These are phyloP conservation scores for Colletotrichum liriopes DNA, from an alignment of 2,329 filamentous ascomycete genomes.

Conservation along the genomic window DNA sequence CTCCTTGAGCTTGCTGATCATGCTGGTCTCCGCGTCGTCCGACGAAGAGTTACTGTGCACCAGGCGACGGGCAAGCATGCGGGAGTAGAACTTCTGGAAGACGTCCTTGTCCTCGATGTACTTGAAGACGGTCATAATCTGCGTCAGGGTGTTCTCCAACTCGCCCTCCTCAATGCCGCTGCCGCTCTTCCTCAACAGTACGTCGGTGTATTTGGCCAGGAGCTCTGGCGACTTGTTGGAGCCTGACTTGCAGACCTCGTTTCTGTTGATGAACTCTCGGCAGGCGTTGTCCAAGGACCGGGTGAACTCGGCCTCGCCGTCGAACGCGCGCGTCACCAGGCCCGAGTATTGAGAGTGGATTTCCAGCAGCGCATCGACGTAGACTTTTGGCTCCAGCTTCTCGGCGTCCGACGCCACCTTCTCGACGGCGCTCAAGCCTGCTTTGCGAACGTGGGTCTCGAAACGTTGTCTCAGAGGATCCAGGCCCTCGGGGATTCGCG, in stretches of 20 bases:
- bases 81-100: constrained; percentile 99
- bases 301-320: constrained; percentile 96
- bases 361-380: constrained; percentile 94
- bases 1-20: constrained; percentile 99
- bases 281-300: constrained; percentile 97
- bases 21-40: constrained; percentile 97
- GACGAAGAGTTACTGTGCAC: constrained; percentile 97
- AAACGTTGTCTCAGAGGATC: constrained; percentile 91
- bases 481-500: constrained; percentile 90
- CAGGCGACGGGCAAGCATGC: constrained; percentile 93
- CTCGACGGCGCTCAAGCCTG: constrained; percentile 88
- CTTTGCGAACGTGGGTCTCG: constrained; percentile 92
- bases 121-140: constrained; percentile 99
- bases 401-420: constrained; percentile 91
- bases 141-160: constrained; percentile 87
- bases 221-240: constrained; percentile 96
- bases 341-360: constrained; percentile 95
- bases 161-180: constrained; percentile 95
- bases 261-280: constrained; percentile 97
- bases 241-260: constrained; percentile 93
- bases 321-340: constrained; percentile 92
- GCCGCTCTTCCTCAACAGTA: constrained; percentile 91
- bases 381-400: constrained; percentile 94
- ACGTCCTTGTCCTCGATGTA: constrained; percentile 99
- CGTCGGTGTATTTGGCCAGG: constrained; percentile 95